phyloP scores from a whole-genome alignment of 345 rosid genomes.

The Euphorbia tirucalli region DNA sequence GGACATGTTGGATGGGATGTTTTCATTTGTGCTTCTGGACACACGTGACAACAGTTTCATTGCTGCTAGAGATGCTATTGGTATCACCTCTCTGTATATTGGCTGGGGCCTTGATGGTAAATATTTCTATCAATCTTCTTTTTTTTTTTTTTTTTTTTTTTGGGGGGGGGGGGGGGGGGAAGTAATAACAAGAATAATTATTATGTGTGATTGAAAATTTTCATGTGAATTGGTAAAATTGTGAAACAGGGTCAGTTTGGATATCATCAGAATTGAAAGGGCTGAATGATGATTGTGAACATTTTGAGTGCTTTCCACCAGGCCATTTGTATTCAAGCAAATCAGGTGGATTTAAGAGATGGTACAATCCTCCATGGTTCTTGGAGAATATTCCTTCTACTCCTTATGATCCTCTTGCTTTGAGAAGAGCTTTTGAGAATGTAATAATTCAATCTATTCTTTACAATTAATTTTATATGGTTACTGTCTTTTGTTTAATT shows the following conservation, averaged over 20 bases:
- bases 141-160: background rate
- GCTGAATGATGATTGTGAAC: conserved; percentile 80
- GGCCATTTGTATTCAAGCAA: conserved; percentile 94
- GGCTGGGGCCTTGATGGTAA: conserved; percentile 96
- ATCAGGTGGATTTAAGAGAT: conserved; percentile 58
- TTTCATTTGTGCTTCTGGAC: conserved; percentile 88
- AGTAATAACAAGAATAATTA: too few relatives aligned
- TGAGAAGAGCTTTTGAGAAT: conserved; percentile 66
- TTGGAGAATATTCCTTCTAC: conserved; percentile 59
- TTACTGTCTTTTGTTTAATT: background rate
- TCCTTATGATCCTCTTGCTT: conserved; percentile 76
- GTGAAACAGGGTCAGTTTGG: conserved; percentile 67
- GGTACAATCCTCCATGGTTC: conserved; percentile 95
- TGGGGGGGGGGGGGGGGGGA: too few relatives aligned
- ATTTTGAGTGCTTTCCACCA: conserved; percentile 81
- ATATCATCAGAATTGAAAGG: conserved; percentile 87
- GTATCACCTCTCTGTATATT: conserved; percentile 85
- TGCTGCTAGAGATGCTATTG: conserved; percentile 91
- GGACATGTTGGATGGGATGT: conserved; percentile 91
- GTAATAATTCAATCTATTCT: conserved; percentile 29
- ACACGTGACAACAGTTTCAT: conserved; percentile 81
- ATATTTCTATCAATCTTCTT: too few relatives aligned
- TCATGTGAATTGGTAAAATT: background rate
- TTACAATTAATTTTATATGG: background rate
- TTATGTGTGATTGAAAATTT: background rate